Conservation (phyloP, 148 eudicot species). For the Simmondsia chinensis region DNA sequence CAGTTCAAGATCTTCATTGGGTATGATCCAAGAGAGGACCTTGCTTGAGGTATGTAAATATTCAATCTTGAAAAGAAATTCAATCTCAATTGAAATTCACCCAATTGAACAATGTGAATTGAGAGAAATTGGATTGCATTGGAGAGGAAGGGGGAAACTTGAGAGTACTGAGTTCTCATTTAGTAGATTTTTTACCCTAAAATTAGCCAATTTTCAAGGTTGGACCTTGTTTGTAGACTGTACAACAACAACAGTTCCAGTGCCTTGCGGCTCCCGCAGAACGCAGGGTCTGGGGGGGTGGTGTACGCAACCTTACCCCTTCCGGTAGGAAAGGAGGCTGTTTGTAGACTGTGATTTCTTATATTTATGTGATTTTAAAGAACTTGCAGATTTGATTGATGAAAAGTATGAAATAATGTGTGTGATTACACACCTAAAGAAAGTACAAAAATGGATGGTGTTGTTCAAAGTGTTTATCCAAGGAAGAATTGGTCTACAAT, state of each 20-base stretch:
- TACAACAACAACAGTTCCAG: too few relatives aligned
- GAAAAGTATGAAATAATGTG: conserved; percentile 87
- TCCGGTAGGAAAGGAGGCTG: too few relatives aligned
- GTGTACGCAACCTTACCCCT: too few relatives aligned
- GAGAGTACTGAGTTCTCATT: conserved; percentile 97
- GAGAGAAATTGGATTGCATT: conserved; percentile 45
- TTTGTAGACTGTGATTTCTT: conserved; percentile 93
- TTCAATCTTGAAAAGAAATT: conserved; percentile 55
- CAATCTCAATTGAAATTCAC: conserved; percentile 55
- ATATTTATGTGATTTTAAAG: conserved; percentile 58
- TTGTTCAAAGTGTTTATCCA: conserved; percentile 83
- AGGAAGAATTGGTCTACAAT: conserved; percentile 97
- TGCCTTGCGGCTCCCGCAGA: too few relatives aligned
- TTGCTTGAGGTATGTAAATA: conserved; percentile 76
- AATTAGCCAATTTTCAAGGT: conserved; percentile 57
- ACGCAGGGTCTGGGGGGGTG: too few relatives aligned
- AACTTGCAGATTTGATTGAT: conserved; percentile 52
- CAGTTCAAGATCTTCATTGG: conserved; percentile 75
- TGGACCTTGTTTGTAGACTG: conserved; percentile 99
- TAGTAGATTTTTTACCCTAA: conserved; percentile 66
- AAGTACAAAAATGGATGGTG: conserved; percentile 95
- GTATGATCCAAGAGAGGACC: conserved; percentile 76
- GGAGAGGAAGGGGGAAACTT: conserved; percentile 70
- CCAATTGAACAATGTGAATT: conserved; percentile 74
- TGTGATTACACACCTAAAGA: conserved; percentile 91